phyloP scores from a whole-genome alignment of 2,329 filamentous ascomycete species.

The Exophiala sideris region DNA sequence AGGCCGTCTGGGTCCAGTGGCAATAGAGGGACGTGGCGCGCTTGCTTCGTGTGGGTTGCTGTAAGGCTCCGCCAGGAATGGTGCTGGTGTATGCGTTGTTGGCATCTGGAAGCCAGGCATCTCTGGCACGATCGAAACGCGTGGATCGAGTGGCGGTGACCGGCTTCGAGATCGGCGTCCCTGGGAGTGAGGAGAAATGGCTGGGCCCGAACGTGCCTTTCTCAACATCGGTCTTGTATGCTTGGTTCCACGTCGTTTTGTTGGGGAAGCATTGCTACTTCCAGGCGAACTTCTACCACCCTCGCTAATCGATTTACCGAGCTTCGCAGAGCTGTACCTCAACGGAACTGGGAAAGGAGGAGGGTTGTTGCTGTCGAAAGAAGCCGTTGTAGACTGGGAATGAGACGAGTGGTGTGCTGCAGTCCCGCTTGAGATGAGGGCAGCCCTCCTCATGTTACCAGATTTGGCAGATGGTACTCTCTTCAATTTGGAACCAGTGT shows the following conservation, averaged over 20 bases:
- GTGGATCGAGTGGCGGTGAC: slow-evolving; percentile 39
- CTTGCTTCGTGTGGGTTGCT: slow-evolving; percentile 22
- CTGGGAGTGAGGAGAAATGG: slow-evolving; percentile 37
- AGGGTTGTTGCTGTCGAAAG: slow-evolving; percentile 41
- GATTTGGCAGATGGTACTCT: slow-evolving; percentile 37
- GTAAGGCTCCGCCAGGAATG: slow-evolving; percentile 11
- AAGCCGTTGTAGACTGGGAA: slow-evolving; percentile 48
- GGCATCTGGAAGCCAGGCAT: slow-evolving; percentile 34
- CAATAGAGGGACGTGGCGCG: slow-evolving; percentile 27
- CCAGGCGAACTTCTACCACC: slow-evolving; percentile 73
- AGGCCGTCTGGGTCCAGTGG: slow-evolving; percentile 48
- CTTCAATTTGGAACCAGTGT: slow-evolving; percentile 22
- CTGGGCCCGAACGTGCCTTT: slow-evolving; percentile 73
- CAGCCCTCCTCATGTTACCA: slow-evolving; percentile 69
- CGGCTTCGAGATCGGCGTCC: slow-evolving; percentile 40
- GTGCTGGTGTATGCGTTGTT: slow-evolving; percentile 4
- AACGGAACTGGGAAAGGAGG: slow-evolving; percentile 92
- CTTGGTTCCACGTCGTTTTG: slow-evolving; percentile 45
- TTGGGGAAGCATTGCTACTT: slow-evolving; percentile 53
- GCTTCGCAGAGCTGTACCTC: slow-evolving; percentile 78
- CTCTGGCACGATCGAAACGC: slow-evolving; percentile 29
- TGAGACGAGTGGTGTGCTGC: slow-evolving; percentile 65
- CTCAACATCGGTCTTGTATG: slow-evolving; percentile 59
- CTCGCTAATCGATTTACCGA: slow-evolving; percentile 67
- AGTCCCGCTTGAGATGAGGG: slow-evolving; percentile 76